Base-by-base conservation (phyloP, 495 filamentous ascomycete genomes). In the Penicillium ochrochloron region DNA sequence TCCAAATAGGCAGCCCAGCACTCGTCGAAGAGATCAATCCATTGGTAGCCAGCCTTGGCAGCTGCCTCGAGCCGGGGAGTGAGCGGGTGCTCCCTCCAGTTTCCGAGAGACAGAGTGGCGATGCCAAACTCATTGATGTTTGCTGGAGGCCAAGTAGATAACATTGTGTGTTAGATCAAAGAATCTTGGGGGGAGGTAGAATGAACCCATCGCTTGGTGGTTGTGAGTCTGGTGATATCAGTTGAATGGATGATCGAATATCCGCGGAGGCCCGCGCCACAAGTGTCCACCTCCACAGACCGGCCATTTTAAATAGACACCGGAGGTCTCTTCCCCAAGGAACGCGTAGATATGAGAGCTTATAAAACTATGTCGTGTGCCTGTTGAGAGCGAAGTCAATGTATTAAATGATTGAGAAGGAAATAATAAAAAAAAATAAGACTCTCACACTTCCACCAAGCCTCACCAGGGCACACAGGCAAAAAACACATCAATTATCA, bases 1-100 rank as follows among this genome's bases (percentile, higher is more conserved):
- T 70, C 71, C 1, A 76, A 61, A 50, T 76, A 76, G 5, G 69
- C 69, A 8, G 73, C 76, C 76, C 76, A 78, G 63, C 74, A 76
- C 25, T 78, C 74, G 52, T 78, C 76, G 50, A 78, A 78, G 5
- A 78, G 65, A 52, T 76, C 76, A 59, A 78, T 76, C 64, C 69
- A 70, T 62, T 70, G 48, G 54, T 73, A 78, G 1, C 76, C 74
- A 0, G 71, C 68, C 59, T 69, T 60, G 5, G 74, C 74, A 7
- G 76, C 76, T 54, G 69, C 71, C 57, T 71, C 55, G 17, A 78
- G 64, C 25, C 74, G 66, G 5, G 73, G 68, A 23, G 61, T 54
- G 15, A 78, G 69, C 1, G 29, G 60, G 56, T 78, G 76, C 33
- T 68, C 57, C 42, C 67, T 52, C 63, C 66, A 72, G 48, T 73